Conservation (phyloP, 129 eudicot genomes). For the Sambucus nigra region DNA sequence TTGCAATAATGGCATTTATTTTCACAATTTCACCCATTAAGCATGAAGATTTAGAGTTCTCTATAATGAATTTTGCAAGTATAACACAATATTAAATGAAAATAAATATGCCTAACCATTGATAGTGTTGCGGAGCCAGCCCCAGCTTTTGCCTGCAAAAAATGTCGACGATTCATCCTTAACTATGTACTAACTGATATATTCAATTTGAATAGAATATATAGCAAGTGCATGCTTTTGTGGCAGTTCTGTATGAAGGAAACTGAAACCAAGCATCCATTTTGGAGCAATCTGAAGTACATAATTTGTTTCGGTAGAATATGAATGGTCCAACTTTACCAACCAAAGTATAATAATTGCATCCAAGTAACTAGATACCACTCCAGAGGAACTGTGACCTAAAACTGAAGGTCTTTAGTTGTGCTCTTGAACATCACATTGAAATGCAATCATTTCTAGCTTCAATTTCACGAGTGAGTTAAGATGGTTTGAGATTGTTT, state of each 20-base stretch:
- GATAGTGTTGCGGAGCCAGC: conserved; percentile 97
- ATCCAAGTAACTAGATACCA: neutral
- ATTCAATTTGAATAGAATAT: neutral
- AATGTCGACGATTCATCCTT: neutral
- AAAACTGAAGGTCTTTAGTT: no score
- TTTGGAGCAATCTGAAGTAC: no score
- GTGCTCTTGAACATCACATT: no score
- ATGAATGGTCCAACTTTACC: neutral
- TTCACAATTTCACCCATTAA: neutral
- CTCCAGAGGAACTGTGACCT: no score
- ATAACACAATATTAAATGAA: neutral
- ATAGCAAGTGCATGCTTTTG: neutral
- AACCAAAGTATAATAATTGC: neutral
- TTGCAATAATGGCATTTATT: neutral
- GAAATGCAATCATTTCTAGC: no score
- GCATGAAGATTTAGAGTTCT: conserved; percentile 1
- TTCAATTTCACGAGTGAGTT: no score
- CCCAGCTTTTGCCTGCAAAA: conserved; percentile 91
- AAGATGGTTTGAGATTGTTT: no score
- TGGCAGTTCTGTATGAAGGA: neutral
- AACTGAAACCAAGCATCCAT: neutral
- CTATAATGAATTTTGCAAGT: conserved; percentile 1
- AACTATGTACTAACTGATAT: neutral
- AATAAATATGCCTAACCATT: conserved; percentile 47
- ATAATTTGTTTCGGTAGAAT: no score